Evolutionary conservation across 2,329 filamentous ascomycete genomes (phyloP).

Genomic region (Stagonosporopsis cucurbitacearum): DNA sequence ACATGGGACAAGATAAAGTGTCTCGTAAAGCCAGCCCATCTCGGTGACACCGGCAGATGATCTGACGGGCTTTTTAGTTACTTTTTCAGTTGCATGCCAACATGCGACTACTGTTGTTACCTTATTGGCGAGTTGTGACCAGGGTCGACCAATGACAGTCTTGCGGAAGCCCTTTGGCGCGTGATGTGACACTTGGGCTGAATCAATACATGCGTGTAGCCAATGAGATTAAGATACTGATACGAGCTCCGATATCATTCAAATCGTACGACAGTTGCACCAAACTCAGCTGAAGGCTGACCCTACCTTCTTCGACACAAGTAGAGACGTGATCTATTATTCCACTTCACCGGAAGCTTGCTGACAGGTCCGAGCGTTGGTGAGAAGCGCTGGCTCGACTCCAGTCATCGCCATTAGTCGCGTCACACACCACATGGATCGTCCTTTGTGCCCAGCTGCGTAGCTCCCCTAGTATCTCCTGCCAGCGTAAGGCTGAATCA

Average conservation of each 20-base stretch:
- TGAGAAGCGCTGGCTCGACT: background rate
- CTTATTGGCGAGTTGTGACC: background rate
- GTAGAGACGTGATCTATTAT: too few relatives aligned
- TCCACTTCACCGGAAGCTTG: background rate
- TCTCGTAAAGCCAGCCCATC: background rate
- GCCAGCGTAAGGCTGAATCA: background rate
- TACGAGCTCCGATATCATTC: background rate
- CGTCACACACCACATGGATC: background rate
- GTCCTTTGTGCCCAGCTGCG: background rate
- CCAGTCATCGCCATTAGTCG: background rate
- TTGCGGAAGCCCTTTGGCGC: too few relatives aligned
- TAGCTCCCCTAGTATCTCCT: background rate
- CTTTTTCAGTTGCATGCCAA: background rate
- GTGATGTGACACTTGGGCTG: background rate
- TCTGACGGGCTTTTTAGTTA: background rate
- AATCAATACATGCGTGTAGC: background rate
- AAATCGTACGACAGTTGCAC: background rate
- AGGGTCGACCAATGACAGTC: background rate
- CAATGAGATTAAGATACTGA: background rate
- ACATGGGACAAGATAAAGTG: background rate
- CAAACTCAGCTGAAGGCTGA: background rate
- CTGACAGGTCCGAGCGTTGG: background rate
- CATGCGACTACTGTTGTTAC: background rate
- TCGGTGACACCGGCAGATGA: background rate
- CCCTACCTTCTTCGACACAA: background rate